A percentile compares a stretch with the other conserved stretches of the same genome.
Conservation (phyloP, 768 basidiomycete genomes). For the Pleurotus sapidus region DNA sequence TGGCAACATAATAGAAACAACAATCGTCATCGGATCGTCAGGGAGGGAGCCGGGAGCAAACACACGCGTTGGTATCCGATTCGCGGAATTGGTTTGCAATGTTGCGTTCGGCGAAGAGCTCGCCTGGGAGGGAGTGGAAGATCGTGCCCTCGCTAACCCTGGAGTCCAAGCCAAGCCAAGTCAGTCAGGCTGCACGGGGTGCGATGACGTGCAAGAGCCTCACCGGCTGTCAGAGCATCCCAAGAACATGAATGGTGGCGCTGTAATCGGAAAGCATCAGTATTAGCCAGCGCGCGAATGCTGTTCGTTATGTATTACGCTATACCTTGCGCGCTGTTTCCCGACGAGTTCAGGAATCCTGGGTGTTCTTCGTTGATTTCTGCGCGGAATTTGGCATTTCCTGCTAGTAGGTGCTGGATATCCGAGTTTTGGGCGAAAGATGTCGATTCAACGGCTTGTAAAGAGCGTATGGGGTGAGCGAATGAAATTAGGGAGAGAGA, state of each 20-base stretch:
- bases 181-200: not conserved
- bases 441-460: conserved; percentile 4
- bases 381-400: not conserved
- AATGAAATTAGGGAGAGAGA: not conserved
- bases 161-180: not conserved
- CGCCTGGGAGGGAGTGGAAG: conserved; percentile 30
- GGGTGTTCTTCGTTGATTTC: not conserved
- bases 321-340: not conserved
- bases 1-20: conserved; percentile 2
- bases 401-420: not conserved
- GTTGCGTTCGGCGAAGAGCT: conserved; percentile 29
- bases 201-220: not conserved
- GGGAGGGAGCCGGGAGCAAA: conserved; percentile 4
- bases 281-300: not conserved
- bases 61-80: conserved; percentile 31
- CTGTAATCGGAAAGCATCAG: not conserved
- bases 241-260: conserved; percentile 6
- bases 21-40: not conserved
- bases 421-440: not conserved
- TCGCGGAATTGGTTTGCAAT: conserved; percentile 33
- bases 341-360: not conserved
- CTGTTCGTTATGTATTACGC: not conserved
- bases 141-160: conserved; percentile 23
- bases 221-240: conserved; percentile 8
- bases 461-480: conserved; percentile 1